These are phyloP conservation scores for Trichophyton simii DNA, from an alignment of 2,329 filamentous ascomycete species.

Conservation along the genomic window DNA sequence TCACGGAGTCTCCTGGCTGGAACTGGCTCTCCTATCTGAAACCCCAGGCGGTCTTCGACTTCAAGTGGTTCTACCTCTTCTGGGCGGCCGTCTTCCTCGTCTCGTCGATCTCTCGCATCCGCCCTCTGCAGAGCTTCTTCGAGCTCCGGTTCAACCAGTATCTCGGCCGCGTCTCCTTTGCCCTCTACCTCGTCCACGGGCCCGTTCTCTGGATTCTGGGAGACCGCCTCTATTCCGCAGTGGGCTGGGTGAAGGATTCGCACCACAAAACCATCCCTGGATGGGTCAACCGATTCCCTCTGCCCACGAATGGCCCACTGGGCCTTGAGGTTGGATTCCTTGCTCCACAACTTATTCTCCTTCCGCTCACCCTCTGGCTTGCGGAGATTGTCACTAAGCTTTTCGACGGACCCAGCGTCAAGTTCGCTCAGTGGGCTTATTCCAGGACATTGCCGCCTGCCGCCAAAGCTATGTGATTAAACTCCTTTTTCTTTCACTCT, in stretches of 20 bases:
- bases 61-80: constrained; percentile 33
- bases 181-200: constrained; percentile 42
- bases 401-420: constrained; percentile 50
- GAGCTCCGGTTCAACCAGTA: constrained; percentile 32
- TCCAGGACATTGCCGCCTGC: constrained; percentile 26
- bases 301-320: constrained; percentile 45
- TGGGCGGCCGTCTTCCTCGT: constrained; percentile 33
- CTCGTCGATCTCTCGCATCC: constrained; percentile 30
- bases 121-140: constrained; percentile 31
- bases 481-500: background rate
- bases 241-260: constrained; percentile 42
- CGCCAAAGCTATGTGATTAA: background rate
- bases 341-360: constrained; percentile 45
- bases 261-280: constrained; percentile 41
- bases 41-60: constrained; percentile 48
- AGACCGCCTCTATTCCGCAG: constrained; percentile 51
- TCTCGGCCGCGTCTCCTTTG: constrained; percentile 37
- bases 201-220: constrained; percentile 48
- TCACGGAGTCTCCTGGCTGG: constrained; percentile 49
- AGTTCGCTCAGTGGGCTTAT: constrained; percentile 47
- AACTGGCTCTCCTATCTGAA: constrained; percentile 48
- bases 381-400: constrained; percentile 45
- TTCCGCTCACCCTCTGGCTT: constrained; percentile 48
- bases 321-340: constrained; percentile 51
- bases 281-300: constrained; percentile 46